Conservation (phyloP, 2,329 filamentous ascomycete species). For the Ascocoryne sarcoides region DNA sequence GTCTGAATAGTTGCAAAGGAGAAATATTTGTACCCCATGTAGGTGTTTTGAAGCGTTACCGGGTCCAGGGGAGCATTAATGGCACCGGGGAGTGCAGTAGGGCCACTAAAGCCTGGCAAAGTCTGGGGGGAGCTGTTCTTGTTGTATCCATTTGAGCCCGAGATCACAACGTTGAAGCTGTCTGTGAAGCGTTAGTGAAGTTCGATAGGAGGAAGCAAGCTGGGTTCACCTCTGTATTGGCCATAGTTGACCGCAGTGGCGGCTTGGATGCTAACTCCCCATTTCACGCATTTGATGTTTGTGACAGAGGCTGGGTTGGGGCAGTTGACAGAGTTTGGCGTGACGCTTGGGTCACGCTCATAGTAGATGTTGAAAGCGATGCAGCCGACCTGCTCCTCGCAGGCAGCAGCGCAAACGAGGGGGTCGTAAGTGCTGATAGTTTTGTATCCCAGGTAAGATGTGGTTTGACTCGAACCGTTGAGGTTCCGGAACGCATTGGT, state of each 20-base stretch:
- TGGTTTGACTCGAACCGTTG: slow-evolving; percentile 25
- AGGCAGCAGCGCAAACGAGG: slow-evolving; percentile 22
- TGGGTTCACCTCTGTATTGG: slow-evolving; percentile 22
- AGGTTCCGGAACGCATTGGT: slow-evolving; percentile 27
- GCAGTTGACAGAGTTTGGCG: slow-evolving; percentile 26
- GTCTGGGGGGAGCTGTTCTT: slow-evolving; percentile 17
- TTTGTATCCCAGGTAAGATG: slow-evolving; percentile 22
- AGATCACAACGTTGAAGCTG: slow-evolving; percentile 33
- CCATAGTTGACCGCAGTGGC: slow-evolving; percentile 29
- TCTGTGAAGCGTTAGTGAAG: slow-evolving; percentile 7
- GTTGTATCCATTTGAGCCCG: slow-evolving; percentile 36
- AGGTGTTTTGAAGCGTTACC: slow-evolving; percentile 19
- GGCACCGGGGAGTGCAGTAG: slow-evolving; percentile 24
- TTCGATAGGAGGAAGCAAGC: background rate
- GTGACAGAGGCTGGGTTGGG: slow-evolving; percentile 28
- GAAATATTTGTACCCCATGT: slow-evolving; percentile 26
- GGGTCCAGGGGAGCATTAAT: slow-evolving; percentile 28
- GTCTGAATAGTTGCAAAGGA: slow-evolving; percentile 13
- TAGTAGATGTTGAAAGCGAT: slow-evolving; percentile 30
- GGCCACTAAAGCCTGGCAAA: slow-evolving; percentile 21
- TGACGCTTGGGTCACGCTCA: slow-evolving; percentile 29
- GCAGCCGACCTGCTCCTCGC: slow-evolving; percentile 25
- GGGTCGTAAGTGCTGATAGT: slow-evolving; percentile 27
- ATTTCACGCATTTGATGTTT: slow-evolving; percentile 31
- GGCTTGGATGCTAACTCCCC: slow-evolving; percentile 25